Evolutionary conservation across 345 rosid species (phyloP).

Genomic region (Brassica rapa): DNA sequence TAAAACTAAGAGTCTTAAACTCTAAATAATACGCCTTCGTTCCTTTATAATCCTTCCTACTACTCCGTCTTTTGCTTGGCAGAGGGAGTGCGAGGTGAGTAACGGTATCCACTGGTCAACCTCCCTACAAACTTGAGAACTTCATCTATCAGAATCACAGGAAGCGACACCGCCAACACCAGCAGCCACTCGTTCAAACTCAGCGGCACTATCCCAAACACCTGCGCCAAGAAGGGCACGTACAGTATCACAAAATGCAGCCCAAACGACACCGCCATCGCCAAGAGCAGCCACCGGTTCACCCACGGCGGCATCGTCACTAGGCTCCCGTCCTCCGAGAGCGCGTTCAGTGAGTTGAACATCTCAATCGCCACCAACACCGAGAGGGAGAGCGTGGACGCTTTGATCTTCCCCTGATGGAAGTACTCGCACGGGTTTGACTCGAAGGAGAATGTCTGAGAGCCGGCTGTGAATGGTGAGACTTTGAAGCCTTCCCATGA

Average conservation of each 20-base stretch:
- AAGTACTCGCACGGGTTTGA: constrained; percentile 84
- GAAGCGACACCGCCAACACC: not conserved
- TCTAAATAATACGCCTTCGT: not conserved
- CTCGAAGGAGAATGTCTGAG: constrained; percentile 54
- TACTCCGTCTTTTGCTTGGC: constrained; percentile 59
- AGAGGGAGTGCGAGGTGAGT: not conserved
- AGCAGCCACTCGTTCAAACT: constrained; percentile 71
- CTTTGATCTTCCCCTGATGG: constrained; percentile 79
- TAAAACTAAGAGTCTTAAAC: not conserved
- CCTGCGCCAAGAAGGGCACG: not conserved
- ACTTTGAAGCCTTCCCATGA: constrained; percentile 75
- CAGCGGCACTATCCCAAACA: constrained; percentile 1
- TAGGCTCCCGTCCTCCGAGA: constrained; percentile 81
- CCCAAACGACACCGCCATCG: constrained; percentile 90
- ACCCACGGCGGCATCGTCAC: constrained; percentile 96
- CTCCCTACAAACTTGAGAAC: constrained; percentile 21
- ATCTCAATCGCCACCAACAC: constrained; percentile 95
- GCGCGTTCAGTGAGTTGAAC: constrained; percentile 95
- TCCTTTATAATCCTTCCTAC: constrained; percentile 34
- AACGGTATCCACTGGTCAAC: constrained; percentile 42
- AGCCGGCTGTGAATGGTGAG: constrained; percentile 78
- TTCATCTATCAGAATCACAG: constrained; percentile 59
- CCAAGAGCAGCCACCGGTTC: constrained; percentile 59
- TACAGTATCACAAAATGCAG: constrained; percentile 66
- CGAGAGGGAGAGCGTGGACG: constrained; percentile 83